These are phyloP conservation scores for Acrocalymma vagum DNA, from an alignment of 2,329 filamentous ascomycete species.

Conservation along the genomic window DNA sequence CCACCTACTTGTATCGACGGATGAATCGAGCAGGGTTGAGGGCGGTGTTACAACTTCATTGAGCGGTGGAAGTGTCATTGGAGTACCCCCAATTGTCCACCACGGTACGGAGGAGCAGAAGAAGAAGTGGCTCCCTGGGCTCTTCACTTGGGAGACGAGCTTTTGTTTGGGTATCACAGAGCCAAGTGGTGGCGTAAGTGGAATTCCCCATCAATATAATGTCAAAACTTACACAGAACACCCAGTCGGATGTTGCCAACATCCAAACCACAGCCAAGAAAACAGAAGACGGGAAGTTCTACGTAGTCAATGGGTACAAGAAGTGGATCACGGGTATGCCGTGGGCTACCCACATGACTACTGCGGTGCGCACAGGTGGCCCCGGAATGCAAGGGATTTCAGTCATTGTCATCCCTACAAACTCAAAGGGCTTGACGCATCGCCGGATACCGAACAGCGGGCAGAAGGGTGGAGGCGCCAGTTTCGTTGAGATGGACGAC, in stretches of 20 bases:
- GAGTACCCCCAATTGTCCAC: constrained; percentile 69
- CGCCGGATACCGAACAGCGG: constrained; percentile 70
- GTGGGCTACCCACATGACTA: constrained; percentile 69
- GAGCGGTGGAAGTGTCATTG: constrained; percentile 68
- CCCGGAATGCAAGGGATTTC: constrained; percentile 64
- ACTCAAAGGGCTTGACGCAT: constrained; percentile 59
- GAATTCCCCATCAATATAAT: neutral
- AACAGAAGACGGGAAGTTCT: constrained; percentile 76
- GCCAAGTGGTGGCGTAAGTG: constrained; percentile 58
- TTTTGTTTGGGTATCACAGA: constrained; percentile 74
- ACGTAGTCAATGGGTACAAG: constrained; percentile 72
- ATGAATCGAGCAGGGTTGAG: constrained; percentile 65
- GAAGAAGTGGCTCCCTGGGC: constrained; percentile 64
- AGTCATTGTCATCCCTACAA: constrained; percentile 65
- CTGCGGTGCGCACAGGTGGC: constrained; percentile 68
- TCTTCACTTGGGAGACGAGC: constrained; percentile 66
- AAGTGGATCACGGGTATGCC: constrained; percentile 73
- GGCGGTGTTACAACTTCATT: constrained; percentile 67
- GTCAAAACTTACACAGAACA: constrained; percentile 3
- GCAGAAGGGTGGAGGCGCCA: constrained; percentile 70
- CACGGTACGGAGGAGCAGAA: constrained; percentile 70
- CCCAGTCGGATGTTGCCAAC: constrained; percentile 69
- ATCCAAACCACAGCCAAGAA: constrained; percentile 73
- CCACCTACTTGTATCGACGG: constrained; percentile 59
- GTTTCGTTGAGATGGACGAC: constrained; percentile 65